Evolutionary conservation across 257 asterid genomes (phyloP).

Genomic region (Gentiana macrophylla): DNA sequence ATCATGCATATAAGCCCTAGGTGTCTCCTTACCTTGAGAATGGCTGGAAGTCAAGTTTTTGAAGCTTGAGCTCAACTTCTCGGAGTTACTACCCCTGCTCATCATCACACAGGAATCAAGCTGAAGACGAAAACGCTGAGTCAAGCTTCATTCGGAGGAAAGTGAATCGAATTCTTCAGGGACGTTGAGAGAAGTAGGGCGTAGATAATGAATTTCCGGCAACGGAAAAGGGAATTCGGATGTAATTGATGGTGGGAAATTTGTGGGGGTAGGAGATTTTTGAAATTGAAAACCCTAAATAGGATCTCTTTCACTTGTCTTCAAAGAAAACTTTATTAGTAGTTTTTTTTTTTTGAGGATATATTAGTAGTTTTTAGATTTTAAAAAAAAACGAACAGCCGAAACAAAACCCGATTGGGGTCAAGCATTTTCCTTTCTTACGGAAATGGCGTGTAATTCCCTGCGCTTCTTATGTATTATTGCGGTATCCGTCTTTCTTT

Average conservation of each 20-base stretch:
- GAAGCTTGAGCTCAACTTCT: constrained; percentile 6
- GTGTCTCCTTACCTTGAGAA: constrained; percentile 1
- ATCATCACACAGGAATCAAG: constrained; percentile 21
- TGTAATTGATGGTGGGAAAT: neutral
- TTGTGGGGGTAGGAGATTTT: too few relatives aligned
- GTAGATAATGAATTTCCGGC: neutral
- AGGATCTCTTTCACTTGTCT: too few relatives aligned
- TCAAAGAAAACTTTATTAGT: too few relatives aligned
- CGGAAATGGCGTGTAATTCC: too few relatives aligned
- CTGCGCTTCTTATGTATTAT: too few relatives aligned
- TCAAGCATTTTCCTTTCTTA: too few relatives aligned
- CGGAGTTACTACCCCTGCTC: constrained; percentile 15
- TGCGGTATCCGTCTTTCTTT: too few relatives aligned
- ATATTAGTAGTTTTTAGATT: too few relatives aligned
- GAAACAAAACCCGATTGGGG: too few relatives aligned
- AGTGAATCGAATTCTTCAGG: neutral
- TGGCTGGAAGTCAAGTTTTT: constrained; percentile 7
- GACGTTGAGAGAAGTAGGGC: neutral
- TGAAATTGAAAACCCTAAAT: too few relatives aligned
- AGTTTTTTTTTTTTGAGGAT: too few relatives aligned
- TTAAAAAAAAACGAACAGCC: too few relatives aligned
- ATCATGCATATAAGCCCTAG: constrained; percentile 15
- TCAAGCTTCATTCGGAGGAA: neutral
- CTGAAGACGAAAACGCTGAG: neutral
- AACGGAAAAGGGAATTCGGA: constrained; percentile 13